phyloP scores from a whole-genome alignment of 2,329 filamentous ascomycete genomes.

The Hypoxylon sp. region DNA sequence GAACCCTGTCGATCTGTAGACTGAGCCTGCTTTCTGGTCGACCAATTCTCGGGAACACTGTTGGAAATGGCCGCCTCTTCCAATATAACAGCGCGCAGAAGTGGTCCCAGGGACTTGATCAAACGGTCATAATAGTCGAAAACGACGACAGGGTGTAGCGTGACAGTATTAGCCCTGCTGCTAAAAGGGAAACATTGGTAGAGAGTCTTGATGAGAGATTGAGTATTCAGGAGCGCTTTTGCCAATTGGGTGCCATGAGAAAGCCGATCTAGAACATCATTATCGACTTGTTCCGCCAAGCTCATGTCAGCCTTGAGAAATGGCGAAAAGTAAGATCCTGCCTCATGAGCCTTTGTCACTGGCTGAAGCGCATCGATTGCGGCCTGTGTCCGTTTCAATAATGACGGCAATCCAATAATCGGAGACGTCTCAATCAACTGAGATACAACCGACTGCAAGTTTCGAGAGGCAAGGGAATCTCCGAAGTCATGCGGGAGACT shows the following conservation, averaged over 20 bases:
- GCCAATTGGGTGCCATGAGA: slow-evolving; percentile 79
- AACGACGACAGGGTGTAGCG: slow-evolving; percentile 82
- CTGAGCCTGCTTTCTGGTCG: slow-evolving; percentile 51
- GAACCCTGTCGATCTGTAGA: slow-evolving; percentile 35
- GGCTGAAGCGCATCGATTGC: slow-evolving; percentile 76
- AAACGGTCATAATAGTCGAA: slow-evolving; percentile 85
- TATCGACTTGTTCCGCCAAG: slow-evolving; percentile 48
- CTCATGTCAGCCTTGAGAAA: slow-evolving; percentile 64
- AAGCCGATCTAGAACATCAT: slow-evolving; percentile 58
- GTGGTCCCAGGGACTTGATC: slow-evolving; percentile 78
- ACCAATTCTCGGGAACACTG: slow-evolving; percentile 78
- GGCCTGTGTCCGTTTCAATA: slow-evolving; percentile 79
- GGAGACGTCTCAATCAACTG: slow-evolving; percentile 84
- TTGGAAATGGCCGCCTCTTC: slow-evolving; percentile 84
- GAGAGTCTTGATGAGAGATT: slow-evolving; percentile 81
- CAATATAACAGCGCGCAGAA: slow-evolving; percentile 84
- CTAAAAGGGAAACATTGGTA: slow-evolving; percentile 80
- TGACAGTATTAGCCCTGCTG: slow-evolving; percentile 72
- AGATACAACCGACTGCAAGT: slow-evolving; percentile 79
- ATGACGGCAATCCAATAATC: slow-evolving; percentile 82
- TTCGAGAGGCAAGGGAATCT: slow-evolving; percentile 74
- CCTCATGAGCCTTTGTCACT: slow-evolving; percentile 67
- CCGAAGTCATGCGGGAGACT: slow-evolving; percentile 82
- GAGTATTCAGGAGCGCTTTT: slow-evolving; percentile 81
- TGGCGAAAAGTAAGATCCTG: slow-evolving; percentile 76